Percentiles rank a stretch among this genome's conserved stretches.
Evolutionary conservation across 2,329 filamentous ascomycete species (phyloP).

Genomic region (Aspergillus puulaauensis): DNA sequence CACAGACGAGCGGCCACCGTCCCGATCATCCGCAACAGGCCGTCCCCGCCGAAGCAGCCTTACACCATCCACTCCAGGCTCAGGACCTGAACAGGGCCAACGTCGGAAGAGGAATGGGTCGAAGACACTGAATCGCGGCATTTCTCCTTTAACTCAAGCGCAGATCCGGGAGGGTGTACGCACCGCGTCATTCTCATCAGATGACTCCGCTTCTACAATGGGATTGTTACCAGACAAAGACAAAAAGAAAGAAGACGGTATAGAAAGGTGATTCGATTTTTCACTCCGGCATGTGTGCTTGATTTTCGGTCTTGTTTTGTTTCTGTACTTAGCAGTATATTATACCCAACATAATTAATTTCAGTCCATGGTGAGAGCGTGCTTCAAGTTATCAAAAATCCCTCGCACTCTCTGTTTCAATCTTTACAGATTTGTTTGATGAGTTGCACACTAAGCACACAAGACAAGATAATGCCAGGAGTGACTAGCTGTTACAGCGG

Average conservation of each 20-base stretch:
- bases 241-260: conserved; percentile 24
- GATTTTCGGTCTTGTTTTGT: background rate
- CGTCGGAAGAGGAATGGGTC: conserved; percentile 34
- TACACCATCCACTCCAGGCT: conserved; percentile 26
- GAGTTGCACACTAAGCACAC: background rate
- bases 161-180: conserved; percentile 36
- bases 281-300: background rate
- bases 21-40: conserved; percentile 30
- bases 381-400: background rate
- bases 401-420: background rate
- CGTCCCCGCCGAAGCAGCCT: conserved; percentile 38
- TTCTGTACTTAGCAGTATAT: conserved; percentile 7
- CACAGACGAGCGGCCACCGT: conserved; percentile 38
- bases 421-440: background rate
- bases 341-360: conserved; percentile 9
- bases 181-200: conserved; percentile 35
- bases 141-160: conserved; percentile 39
- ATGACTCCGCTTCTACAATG: conserved; percentile 32
- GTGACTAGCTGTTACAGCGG: no score
- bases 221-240: conserved; percentile 22
- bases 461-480: background rate
- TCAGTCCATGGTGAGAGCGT: background rate
- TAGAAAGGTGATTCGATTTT: conserved; percentile 13
- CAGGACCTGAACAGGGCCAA: conserved; percentile 27
- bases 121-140: conserved; percentile 28